Evolutionary conservation across 805 yeast genomes (phyloP), one percentile per base, ranked within the genome.

Genomic region (Candida chilensis): DNA sequence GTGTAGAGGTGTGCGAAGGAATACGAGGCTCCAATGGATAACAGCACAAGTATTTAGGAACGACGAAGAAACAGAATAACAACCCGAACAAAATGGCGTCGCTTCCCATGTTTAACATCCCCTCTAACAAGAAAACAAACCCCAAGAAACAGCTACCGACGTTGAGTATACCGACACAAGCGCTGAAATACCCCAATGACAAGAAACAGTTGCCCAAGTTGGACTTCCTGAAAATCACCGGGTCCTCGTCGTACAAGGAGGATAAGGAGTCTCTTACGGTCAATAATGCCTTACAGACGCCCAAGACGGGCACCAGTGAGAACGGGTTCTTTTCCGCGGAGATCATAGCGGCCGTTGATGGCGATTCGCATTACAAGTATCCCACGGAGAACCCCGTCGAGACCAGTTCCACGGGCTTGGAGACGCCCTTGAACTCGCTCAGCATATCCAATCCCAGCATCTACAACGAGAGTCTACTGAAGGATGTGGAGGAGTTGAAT

Each of bases 401-500:
- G 6, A 22, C 13, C 25, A n/a, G n/a, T n/a, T n/a, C n/a, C n/a
- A n/a, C n/a, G n/a, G n/a, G n/a, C n/a, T n/a, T n/a, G n/a, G n/a
- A n/a, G n/a, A n/a, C n/a, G n/a, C n/a, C n/a, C n/a, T n/a, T n/a
- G n/a, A n/a, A n/a, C n/a, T n/a, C n/a, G n/a, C n/a, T n/a, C n/a
- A n/a, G n/a, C n/a, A n/a, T n/a, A n/a, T n/a, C n/a, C n/a, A n/a
- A 6, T 7, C 25, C 11, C 25, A 22, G 13, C 12, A 5, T n/a
- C 21, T 9, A 19, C 21, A 19, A 19, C 11, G 21, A 19, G 8
- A 11, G 21, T 11, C 8, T 19, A 19, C 21, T 8, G 21, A 32
- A 38, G 32, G 73, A 64, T 33, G 64, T 76, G 15, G 69, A 66
- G 29, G 72, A 73, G 21, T 50, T 85, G 28, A 78, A 78, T 17